Base-by-base conservation (phyloP, 2,329 filamentous ascomycete species). In the Eutypa lata region DNA sequence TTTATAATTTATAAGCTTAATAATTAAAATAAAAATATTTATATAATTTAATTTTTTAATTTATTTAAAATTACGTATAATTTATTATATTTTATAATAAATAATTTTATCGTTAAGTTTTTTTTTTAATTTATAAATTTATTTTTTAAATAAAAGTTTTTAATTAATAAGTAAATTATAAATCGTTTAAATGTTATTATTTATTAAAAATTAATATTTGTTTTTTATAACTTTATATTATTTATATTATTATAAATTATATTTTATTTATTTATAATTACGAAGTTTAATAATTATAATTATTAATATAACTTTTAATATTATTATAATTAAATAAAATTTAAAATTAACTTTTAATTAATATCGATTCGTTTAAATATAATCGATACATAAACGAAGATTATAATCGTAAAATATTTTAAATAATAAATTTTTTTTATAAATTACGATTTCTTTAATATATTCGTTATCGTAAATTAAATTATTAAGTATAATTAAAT, bases 141-240 rank as follows among this genome's bases (percentile, higher is more conserved):
- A 44, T 44, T 44, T 44, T 11, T 7, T n/a, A n/a, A n/a, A n/a
- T n/a, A n/a, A n/a, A n/a, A n/a, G n/a, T n/a, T n/a, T n/a, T n/a
- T n/a, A n/a, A n/a, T n/a, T n/a, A n/a, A n/a, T n/a, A 14, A 18
- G 13, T 14, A 44, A 26, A 1, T 44, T 14, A 40, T 2, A 24
- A 43, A 28, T 40, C 22, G 16, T 46, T 19, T 26, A 45, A 42
- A 31, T 50, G 22, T 48, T 13, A 48, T 50, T 53, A 40, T 54
- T 47, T 7, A 46, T 47, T 54, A 51, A 49, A 4, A 18, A 48
- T 14, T 54, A 22, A 48, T 51, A 51, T 54, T 54, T 45, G 8
- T 44, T 11, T n/a, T 45, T 49, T 51, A 54, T 51, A 48, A 40
- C 8, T 33, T 51, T 42, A 26, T 35, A 18, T 28, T 13, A 54